Evolutionary conservation across 805 yeast species (phyloP), one percentile per base, ranked within the genome.

Genomic region (Schwanniomyces yamadae): DNA sequence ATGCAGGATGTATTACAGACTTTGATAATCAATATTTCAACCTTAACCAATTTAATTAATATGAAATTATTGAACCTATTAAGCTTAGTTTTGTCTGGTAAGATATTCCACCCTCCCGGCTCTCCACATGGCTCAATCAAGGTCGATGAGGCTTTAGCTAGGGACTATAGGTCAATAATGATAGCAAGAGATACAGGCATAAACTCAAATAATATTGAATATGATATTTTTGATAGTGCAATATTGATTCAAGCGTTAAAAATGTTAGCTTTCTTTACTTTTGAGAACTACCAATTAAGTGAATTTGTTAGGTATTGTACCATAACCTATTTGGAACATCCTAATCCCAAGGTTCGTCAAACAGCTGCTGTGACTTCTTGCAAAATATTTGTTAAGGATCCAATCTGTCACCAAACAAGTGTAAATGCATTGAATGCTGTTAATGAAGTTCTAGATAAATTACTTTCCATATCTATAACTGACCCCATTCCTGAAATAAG

Each of bases 401-500:
- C 93, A 1, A 84, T 90, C n/a, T 81, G 93, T 45, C 76, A 75
- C 42, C 95, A 88, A 55, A 79, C 86, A 2, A 84, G 95, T 47
- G 78, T 83, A 1, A 77, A 85, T 56, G 84, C 97, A 0, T 66
- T 91, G 36, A 75, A 75, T 40, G 86, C 95, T 0, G 95, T 90
- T 2, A 79, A 87, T 36, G 89, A 87, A 40, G 95, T 93, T 1
- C 66, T 95, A 28, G 87, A 83, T 39, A 85, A 84, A 54, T 66
- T 93, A 13, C 61, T 93, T 23, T 78, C 95, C 0, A 73, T 88
- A 6, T 88, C 95, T 2, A 84, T 91, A 10, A 84, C 96, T 0
- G 99, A 93, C 48, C 87, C 95, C 0, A 77, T 77, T 3, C 77
- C 91, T 2, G 97, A 90, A 40, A 86, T 91, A 21, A 69, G 99